Conservation (phyloP, 2,329 filamentous ascomycete species). For the Botrytis cinerea region DNA sequence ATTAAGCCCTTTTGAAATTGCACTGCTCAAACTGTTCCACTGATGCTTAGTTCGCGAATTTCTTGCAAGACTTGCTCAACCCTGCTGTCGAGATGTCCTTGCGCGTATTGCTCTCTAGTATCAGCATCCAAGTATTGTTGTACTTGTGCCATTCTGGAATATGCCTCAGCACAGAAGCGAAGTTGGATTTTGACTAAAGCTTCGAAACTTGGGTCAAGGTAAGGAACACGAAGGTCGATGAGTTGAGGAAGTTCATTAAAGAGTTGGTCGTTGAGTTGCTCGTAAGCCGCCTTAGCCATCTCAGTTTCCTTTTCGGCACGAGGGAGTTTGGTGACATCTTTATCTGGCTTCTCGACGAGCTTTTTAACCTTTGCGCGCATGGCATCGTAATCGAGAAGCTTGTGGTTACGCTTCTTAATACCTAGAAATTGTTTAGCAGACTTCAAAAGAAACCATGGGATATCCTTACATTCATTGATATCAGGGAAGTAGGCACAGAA, state of each 20-base stretch:
- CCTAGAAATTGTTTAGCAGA: constrained; percentile 48
- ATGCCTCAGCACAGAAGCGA: constrained; percentile 96
- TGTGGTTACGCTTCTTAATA: constrained; percentile 98
- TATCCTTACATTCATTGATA: constrained; percentile 82
- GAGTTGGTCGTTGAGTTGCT: constrained; percentile 95
- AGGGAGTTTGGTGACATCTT: constrained; percentile 94
- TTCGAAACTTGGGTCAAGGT: constrained; percentile 95
- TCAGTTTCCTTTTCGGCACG: constrained; percentile 96
- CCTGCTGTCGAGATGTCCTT: constrained; percentile 84
- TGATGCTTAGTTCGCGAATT: constrained; percentile 95
- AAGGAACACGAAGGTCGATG: constrained; percentile 94
- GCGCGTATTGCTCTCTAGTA: constrained; percentile 92
- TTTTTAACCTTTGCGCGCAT: constrained; percentile 96
- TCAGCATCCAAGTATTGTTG: constrained; percentile 97
- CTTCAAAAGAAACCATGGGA: neutral
- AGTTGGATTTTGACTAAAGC: constrained; percentile 98
- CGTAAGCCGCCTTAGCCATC: constrained; percentile 89
- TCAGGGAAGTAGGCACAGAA: constrained; percentile 99
- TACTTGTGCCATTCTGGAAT: constrained; percentile 97
- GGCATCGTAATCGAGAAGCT: constrained; percentile 96
- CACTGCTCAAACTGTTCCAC: constrained; percentile 59
- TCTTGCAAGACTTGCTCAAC: constrained; percentile 97
- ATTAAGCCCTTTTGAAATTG: neutral
- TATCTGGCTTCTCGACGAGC: constrained; percentile 96
- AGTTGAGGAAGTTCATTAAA: constrained; percentile 91